phyloP scores from a whole-genome alignment of 129 eudicot species.

The Escallonia rubra region DNA sequence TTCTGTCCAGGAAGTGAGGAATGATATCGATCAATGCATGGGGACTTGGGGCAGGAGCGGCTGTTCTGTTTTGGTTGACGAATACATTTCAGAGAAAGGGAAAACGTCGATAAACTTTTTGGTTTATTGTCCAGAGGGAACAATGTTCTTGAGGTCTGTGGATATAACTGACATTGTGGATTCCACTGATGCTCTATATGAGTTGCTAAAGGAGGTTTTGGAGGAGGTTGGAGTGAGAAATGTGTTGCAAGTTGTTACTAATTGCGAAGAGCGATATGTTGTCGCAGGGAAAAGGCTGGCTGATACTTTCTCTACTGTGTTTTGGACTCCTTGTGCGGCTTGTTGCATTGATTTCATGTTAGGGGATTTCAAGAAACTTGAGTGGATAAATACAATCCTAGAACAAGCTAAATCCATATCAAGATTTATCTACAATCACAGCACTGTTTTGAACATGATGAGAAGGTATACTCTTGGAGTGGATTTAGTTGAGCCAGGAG shows the following conservation, averaged over 20 bases:
- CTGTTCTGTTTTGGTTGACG: slow-evolving; percentile 81
- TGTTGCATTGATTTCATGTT: slow-evolving; percentile 66
- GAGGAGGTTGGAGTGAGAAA: slow-evolving; percentile 82
- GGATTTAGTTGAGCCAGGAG: slow-evolving; percentile 68
- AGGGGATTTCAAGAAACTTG: slow-evolving; percentile 71
- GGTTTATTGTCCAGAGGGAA: slow-evolving; percentile 73
- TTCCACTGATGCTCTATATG: slow-evolving; percentile 44
- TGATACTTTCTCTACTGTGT: slow-evolving; percentile 60
- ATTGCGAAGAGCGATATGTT: slow-evolving; percentile 48
- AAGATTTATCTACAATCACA: slow-evolving; percentile 67
- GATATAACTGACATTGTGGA: slow-evolving; percentile 49
- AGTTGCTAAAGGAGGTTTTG: slow-evolving; percentile 61
- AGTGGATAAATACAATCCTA: slow-evolving; percentile 52
- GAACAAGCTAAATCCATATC: slow-evolving; percentile 80
- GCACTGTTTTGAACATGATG: slow-evolving; percentile 71
- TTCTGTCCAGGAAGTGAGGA: slow-evolving; percentile 64
- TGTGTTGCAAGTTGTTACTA: slow-evolving; percentile 78
- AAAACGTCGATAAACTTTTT: slow-evolving; percentile 51
- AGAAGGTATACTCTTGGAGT: slow-evolving; percentile 76
- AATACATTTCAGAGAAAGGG: slow-evolving; percentile 54
- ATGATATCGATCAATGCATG: slow-evolving; percentile 49
- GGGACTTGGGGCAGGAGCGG: slow-evolving; percentile 70
- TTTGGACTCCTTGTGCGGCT: slow-evolving; percentile 93
- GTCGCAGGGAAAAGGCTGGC: slow-evolving; percentile 56
- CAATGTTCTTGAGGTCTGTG: slow-evolving; percentile 68